Conservation (phyloP, 768 basidiomycete genomes). For the Auriscalpium vulgare region DNA sequence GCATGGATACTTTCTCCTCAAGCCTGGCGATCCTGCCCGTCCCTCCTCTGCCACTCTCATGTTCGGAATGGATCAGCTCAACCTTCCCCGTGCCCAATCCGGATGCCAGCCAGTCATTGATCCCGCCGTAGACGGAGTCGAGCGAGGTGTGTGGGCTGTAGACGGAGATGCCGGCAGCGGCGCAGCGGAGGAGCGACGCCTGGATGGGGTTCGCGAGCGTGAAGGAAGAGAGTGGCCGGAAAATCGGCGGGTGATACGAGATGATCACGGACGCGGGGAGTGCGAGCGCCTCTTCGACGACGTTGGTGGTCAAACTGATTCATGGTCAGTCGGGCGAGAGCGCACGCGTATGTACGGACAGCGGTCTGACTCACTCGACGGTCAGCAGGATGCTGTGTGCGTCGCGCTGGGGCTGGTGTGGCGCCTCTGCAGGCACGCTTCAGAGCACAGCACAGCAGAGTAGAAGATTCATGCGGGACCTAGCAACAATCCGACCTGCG, state of each 20-base stretch:
- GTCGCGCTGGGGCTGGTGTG: conserved; percentile 20
- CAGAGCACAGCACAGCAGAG: neutral
- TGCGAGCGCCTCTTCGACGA: conserved; percentile 59
- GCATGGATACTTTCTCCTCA: conserved; percentile 10
- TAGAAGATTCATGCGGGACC: conserved; percentile 16
- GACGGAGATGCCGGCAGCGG: conserved; percentile 75
- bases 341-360: too few species aligned
- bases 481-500: conserved; percentile 24
- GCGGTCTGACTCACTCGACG: conserved; percentile 28
- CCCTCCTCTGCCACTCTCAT: conserved; percentile 27
- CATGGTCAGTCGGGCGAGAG: neutral
- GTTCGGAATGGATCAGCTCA: conserved; percentile 33
- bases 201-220: conserved; percentile 77
- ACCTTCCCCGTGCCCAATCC: conserved; percentile 18
- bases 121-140: conserved; percentile 75
- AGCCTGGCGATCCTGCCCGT: conserved; percentile 5
- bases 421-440: conserved; percentile 24
- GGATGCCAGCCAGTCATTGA: conserved; percentile 84
- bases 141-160: conserved; percentile 86
- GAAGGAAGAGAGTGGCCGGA: conserved; percentile 64
- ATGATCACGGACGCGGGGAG: conserved; percentile 60
- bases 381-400: conserved; percentile 31
- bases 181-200: conserved; percentile 68
- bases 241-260: conserved; percentile 82
- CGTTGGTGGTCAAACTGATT: conserved; percentile 62